phyloP scores from a whole-genome alignment of 2,329 filamentous ascomycete species.

The Colletotrichum aenigma region DNA sequence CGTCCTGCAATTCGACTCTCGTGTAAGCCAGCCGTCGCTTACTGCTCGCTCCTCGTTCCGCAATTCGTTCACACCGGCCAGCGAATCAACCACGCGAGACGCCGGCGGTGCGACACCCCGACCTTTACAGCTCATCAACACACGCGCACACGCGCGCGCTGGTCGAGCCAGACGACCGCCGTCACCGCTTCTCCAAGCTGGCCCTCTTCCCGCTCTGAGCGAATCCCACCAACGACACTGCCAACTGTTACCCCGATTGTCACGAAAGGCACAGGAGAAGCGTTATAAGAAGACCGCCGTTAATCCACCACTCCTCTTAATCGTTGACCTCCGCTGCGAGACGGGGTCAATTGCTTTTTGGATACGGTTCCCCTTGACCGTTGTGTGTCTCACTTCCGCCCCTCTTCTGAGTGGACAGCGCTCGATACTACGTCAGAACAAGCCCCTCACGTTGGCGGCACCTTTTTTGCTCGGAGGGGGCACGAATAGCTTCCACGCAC shows the following conservation, averaged over 20 bases:
- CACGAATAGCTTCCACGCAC: not conserved
- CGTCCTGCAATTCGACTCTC: not conserved
- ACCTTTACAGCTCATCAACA: not conserved
- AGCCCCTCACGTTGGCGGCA: constrained; percentile 3
- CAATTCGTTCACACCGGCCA: not conserved
- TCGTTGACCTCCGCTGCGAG: not conserved
- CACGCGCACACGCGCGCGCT: not conserved
- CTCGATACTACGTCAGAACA: constrained; percentile 13
- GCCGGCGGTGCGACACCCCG: not conserved
- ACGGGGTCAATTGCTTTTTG: not conserved
- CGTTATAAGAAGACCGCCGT: not conserved
- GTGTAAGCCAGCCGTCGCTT: not conserved
- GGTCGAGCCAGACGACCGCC: not conserved
- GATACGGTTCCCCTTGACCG: not conserved
- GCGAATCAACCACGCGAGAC: constrained; percentile 7
- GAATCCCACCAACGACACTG: not conserved
- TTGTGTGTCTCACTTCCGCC: not conserved
- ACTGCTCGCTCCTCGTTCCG: not conserved
- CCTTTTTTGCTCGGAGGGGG: not conserved
- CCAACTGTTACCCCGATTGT: not conserved
- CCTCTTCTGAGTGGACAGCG: not conserved
- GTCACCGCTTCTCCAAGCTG: constrained; percentile 5
- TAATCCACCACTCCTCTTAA: not conserved
- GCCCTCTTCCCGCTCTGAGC: not conserved
- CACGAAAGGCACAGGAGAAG: not conserved